These are phyloP conservation scores for Rubia tinctorum DNA, from an alignment of 305 asterid genomes.

Conservation along the genomic window DNA sequence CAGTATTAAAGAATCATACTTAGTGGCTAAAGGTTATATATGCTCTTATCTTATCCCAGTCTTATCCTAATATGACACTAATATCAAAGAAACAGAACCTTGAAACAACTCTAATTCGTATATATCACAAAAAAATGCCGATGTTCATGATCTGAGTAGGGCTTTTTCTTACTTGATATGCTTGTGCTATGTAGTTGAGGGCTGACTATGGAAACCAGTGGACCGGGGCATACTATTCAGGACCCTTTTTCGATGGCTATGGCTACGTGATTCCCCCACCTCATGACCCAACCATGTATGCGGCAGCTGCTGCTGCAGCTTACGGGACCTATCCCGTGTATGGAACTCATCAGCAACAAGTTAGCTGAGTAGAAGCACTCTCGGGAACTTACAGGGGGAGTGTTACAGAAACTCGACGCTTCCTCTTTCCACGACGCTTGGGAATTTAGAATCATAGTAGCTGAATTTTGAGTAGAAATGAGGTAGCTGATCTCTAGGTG, in stretches of 20 bases:
- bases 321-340: slow-evolving; percentile 78
- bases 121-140: background rate
- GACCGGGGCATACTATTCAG: slow-evolving; percentile 79
- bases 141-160: background rate
- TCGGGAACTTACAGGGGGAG: background rate
- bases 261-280: slow-evolving; percentile 69
- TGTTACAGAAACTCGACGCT: slow-evolving; percentile 8
- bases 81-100: background rate
- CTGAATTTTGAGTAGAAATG: slow-evolving; percentile 67
- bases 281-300: slow-evolving; percentile 77
- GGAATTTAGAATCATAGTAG: slow-evolving; percentile 40
- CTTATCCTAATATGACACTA: background rate
- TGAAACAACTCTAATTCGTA: too few species aligned
- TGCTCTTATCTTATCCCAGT: background rate
- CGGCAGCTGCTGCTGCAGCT: slow-evolving; percentile 48
- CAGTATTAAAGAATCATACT: too few species aligned
- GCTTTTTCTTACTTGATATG: background rate
- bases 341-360: slow-evolving; percentile 86
- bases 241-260: slow-evolving; percentile 68
- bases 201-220: slow-evolving; percentile 67
- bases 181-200: slow-evolving; percentile 42
- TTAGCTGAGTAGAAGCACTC: slow-evolving; percentile 43
- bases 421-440: slow-evolving; percentile 25
- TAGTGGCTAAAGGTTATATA: too few species aligned
- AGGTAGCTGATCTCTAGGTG: slow-evolving; percentile 38